A percentile compares a stretch with the other conserved stretches of the same genome.
Evolutionary conservation across 2,329 filamentous ascomycete genomes (phyloP).

Genomic region (Aureobasidium sp.): DNA sequence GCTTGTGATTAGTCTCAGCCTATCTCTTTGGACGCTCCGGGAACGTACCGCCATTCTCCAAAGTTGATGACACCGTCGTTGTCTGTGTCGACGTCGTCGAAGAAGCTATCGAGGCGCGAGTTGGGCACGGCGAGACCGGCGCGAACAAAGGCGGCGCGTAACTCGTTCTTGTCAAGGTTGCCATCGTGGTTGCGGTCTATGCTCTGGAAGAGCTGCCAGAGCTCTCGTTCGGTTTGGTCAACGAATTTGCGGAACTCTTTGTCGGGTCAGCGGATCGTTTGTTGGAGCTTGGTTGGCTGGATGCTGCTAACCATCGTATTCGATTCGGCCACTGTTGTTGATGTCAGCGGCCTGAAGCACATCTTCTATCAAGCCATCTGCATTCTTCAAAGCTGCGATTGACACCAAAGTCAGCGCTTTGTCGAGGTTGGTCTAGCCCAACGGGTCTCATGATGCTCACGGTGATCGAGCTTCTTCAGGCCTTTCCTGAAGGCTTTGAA

Average conservation of each 20-base stretch:
- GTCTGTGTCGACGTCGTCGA: constrained; percentile 82
- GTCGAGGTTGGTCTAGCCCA: background rate
- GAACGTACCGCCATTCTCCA: constrained; percentile 82
- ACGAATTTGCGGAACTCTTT: constrained; percentile 87
- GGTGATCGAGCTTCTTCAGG: constrained; percentile 82
- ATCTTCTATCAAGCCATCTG: constrained; percentile 72
- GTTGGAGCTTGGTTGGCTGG: background rate
- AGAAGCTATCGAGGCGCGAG: constrained; percentile 75
- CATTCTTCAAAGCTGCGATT: constrained; percentile 71
- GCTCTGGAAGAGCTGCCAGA: constrained; percentile 71
- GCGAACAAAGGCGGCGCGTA: constrained; percentile 67
- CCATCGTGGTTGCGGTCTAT: constrained; percentile 86
- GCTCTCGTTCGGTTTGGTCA: constrained; percentile 75
- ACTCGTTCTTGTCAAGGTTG: constrained; percentile 77
- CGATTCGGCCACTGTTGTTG: constrained; percentile 81
- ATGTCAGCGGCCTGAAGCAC: constrained; percentile 79
- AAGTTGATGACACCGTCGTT: constrained; percentile 82
- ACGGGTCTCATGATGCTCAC: constrained; percentile 46
- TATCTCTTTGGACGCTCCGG: background rate
- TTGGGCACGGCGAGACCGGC: constrained; percentile 74
- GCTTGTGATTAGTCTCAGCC: constrained; percentile 10
- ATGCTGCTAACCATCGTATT: constrained; percentile 64
- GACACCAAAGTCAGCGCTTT: constrained; percentile 10
- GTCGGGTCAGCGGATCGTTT: constrained; percentile 7
- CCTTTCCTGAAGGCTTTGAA: constrained; percentile 78